Percentiles rank a stretch among this genome's conserved stretches.
These are phyloP conservation scores for Stygiomarasmius scandens DNA, from an alignment of 1,284 basidiomycete genomes.

Conservation along the genomic window DNA sequence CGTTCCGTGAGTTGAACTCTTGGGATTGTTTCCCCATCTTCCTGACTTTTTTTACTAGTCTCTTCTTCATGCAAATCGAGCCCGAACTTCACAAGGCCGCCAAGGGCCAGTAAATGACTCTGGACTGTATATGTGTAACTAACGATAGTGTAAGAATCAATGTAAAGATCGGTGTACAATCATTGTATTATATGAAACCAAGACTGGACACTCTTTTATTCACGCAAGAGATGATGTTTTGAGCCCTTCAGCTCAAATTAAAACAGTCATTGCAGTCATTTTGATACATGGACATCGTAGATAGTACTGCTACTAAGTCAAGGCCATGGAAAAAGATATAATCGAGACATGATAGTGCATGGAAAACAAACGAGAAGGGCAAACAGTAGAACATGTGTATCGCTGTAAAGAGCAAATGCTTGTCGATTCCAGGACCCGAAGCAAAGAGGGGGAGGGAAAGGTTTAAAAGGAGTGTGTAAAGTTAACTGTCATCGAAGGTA, in stretches of 20 bases:
- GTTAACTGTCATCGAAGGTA: background rate
- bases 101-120: background rate
- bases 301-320: conserved; percentile 12
- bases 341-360: conserved; percentile 10
- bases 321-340: conserved; percentile 8
- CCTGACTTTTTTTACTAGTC: background rate
- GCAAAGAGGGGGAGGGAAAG: background rate
- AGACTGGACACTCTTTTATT: too few species aligned
- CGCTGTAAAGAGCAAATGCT: background rate
- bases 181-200: too few species aligned
- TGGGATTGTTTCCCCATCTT: too few species aligned
- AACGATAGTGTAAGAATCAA: too few species aligned
- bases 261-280: conserved; percentile 12
- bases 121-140: too few species aligned
- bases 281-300: conserved; percentile 13
- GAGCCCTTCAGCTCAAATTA: background rate
- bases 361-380: background rate
- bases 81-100: background rate
- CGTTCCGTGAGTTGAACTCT: background rate
- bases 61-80: background rate
- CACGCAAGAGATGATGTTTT: background rate
- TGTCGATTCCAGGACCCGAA: background rate
- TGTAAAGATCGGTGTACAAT: background rate
- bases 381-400: background rate
- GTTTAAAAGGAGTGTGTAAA: background rate